A percentile compares a stretch with the other conserved stretches of the same genome.
Evolutionary conservation across 768 basidiomycete species (phyloP).

Genomic region (Macrocybe gigantea): DNA sequence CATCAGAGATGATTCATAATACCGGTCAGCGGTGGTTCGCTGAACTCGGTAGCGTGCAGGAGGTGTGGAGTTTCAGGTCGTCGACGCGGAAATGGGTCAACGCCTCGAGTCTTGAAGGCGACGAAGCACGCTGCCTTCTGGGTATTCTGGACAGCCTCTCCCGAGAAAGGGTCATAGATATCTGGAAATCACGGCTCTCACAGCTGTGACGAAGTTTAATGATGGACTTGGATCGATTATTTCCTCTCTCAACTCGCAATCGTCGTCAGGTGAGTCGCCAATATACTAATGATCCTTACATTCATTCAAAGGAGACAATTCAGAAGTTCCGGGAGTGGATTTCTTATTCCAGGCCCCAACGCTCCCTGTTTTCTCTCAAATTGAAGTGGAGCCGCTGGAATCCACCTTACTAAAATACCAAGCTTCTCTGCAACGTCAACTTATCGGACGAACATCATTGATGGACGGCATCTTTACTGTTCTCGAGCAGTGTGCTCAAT

Average conservation of each 20-base stretch:
- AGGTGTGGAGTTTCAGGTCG: constrained; percentile 67
- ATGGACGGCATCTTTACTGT: constrained; percentile 51
- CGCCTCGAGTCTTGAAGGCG: constrained; percentile 34
- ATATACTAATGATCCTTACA: no score
- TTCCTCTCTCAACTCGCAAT: constrained; percentile 16
- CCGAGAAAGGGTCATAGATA: constrained; percentile 43
- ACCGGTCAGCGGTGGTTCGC: constrained; percentile 53
- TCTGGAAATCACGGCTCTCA: constrained; percentile 52
- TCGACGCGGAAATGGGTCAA: constrained; percentile 43
- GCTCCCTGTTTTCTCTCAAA: constrained; percentile 39
- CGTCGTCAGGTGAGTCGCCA: no score
- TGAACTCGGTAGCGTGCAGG: constrained; percentile 51
- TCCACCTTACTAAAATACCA: constrained; percentile 59
- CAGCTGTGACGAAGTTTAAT: constrained; percentile 39
- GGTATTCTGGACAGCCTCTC: constrained; percentile 48
- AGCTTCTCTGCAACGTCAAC: constrained; percentile 50
- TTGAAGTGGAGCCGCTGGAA: constrained; percentile 29
- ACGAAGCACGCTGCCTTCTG: constrained; percentile 41
- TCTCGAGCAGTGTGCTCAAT: constrained; percentile 54
- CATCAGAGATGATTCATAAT: constrained; percentile 36
- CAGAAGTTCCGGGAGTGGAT: constrained; percentile 47
- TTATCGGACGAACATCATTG: constrained; percentile 58
- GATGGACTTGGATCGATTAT: constrained; percentile 33
- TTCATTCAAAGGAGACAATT: background rate
- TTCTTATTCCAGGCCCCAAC: constrained; percentile 53